A percentile compares a stretch with the other conserved stretches of the same genome.
phyloP scores from a whole-genome alignment of 805 yeast species.

The Metschnikowia picachoensis region DNA sequence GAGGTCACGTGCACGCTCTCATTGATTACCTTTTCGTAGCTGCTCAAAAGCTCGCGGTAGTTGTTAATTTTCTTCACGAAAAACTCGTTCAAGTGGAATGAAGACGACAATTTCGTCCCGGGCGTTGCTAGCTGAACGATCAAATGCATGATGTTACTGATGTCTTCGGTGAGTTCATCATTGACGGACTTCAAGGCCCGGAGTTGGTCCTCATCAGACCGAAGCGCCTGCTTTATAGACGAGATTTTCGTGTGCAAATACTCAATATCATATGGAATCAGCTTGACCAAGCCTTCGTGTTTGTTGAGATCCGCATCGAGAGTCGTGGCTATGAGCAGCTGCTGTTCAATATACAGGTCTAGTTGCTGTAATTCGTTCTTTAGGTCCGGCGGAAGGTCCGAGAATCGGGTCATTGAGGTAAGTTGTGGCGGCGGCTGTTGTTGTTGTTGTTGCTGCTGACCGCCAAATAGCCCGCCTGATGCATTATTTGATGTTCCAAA shows the following conservation, averaged over 20 bases:
- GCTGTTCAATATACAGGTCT: slow-evolving; percentile 69
- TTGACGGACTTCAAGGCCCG: slow-evolving; percentile 32
- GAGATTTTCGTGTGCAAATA: slow-evolving; percentile 59
- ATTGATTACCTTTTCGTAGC: slow-evolving; percentile 59
- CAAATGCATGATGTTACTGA: slow-evolving; percentile 51
- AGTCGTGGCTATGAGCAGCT: slow-evolving; percentile 67
- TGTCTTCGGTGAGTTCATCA: slow-evolving; percentile 44
- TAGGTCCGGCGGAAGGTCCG: slow-evolving; percentile 67
- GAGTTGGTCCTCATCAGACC: slow-evolving; percentile 42
- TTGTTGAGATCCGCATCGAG: slow-evolving; percentile 57
- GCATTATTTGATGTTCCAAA: slow-evolving; percentile 12
- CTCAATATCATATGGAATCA: slow-evolving; percentile 70
- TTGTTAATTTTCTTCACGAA: slow-evolving; percentile 50
- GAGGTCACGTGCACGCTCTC: slow-evolving; percentile 54
- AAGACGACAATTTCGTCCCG: slow-evolving; percentile 54
- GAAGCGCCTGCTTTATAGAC: slow-evolving; percentile 62
- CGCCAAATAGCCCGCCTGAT: slow-evolving; percentile 14
- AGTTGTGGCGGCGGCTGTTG: slow-evolving; percentile 46
- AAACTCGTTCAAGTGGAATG: slow-evolving; percentile 52
- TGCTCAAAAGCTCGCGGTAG: slow-evolving; percentile 45
- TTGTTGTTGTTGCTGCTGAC: slow-evolving; percentile 29
- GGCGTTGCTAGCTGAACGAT: slow-evolving; percentile 49
- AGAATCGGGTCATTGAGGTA: slow-evolving; percentile 71
- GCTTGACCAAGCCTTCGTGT: slow-evolving; percentile 60
- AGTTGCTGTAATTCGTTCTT: slow-evolving; percentile 67